Conservation (phyloP, 371 early-diverging fungal species). For the Mucor sp. region DNA sequence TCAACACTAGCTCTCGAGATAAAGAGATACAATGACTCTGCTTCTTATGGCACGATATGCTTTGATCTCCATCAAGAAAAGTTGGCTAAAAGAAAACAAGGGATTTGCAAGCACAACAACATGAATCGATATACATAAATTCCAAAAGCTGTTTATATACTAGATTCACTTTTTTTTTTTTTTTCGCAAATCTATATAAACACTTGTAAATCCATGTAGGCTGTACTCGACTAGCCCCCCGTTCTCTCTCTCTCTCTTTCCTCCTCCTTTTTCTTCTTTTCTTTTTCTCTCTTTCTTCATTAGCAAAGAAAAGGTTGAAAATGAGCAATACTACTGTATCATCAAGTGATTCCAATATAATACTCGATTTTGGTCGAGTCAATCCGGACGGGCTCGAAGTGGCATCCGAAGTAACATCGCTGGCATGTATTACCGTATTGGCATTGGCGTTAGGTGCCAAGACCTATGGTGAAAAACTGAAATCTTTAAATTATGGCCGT, state of each 20-base stretch:
- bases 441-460: slow-evolving; percentile 43
- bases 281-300: neutral
- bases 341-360: neutral
- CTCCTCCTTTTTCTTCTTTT: neutral
- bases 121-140: neutral
- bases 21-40: too few species aligned
- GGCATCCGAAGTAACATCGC: slow-evolving; percentile 39
- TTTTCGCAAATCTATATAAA: neutral
- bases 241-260: neutral
- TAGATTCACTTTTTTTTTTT: neutral
- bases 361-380: slow-evolving; percentile 7
- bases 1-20: neutral
- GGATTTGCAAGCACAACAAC: neutral
- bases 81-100: neutral
- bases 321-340: neutral
- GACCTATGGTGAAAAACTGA: slow-evolving; percentile 36
- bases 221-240: neutral
- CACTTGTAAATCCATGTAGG: neutral
- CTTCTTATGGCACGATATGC: neutral
- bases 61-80: neutral
- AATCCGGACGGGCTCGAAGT: slow-evolving; percentile 43
- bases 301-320: neutral
- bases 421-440: slow-evolving; percentile 43
- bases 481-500: slow-evolving; percentile 43
- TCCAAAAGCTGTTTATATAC: neutral